Conservation (phyloP, 2,329 filamentous ascomycete genomes). For the Chaetomiaceae sp. region DNA sequence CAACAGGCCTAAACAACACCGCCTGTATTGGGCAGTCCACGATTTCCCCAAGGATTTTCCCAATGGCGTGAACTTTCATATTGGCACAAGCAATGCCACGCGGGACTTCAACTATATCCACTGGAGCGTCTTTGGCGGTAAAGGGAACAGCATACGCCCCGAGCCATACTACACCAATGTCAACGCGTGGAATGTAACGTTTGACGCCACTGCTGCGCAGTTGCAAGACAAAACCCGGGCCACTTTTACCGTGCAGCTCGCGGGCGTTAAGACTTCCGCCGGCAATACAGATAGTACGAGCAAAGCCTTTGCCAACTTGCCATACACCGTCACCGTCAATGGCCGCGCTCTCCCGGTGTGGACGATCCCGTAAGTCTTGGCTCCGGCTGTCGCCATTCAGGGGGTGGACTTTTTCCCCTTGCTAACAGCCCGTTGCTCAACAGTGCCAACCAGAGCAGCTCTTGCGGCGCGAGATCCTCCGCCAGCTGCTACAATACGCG, state of each 20-base stretch:
- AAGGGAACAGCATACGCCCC: neutral
- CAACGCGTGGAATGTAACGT: neutral
- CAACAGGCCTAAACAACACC: neutral
- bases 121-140: conserved; percentile 2
- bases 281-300: neutral
- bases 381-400: no score
- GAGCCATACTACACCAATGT: conserved; percentile 3
- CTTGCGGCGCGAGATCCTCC: neutral
- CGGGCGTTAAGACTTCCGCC: conserved; percentile 2
- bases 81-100: neutral
- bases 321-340: neutral
- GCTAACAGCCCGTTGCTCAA: neutral
- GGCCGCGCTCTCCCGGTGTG: neutral
- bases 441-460: conserved; percentile 5
- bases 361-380: neutral
- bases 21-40: conserved; percentile 3
- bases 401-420: no score
- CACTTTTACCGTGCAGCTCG: neutral
- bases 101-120: conserved; percentile 6
- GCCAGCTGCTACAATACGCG: conserved; percentile 5
- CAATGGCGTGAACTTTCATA: neutral
- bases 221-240: neutral
- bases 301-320: neutral
- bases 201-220: neutral
- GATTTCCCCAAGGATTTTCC: conserved; percentile 4